Base-by-base conservation (phyloP, 352 stramenopile genomes). In the Blastocystis sp. region DNA sequence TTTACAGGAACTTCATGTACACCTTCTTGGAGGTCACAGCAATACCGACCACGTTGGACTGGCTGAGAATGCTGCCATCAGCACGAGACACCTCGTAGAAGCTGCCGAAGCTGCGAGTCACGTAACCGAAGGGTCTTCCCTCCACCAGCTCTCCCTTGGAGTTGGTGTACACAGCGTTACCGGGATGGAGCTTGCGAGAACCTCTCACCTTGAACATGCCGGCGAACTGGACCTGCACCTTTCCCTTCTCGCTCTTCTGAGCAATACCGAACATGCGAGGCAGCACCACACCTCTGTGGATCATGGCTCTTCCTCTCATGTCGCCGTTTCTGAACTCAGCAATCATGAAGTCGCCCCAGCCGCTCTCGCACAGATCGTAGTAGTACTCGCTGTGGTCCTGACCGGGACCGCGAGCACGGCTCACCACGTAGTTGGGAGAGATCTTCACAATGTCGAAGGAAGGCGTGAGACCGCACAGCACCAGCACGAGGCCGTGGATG, bases 1-100 rank as follows among this genome's bases (percentile, higher is more conserved):
- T 37, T 82, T 82, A 82, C 21, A 60, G 35, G 55, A 69, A 82
- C 62, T 82, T 82, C 59, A 82, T 45, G 62, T 71, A 70, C 24
- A 82, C 39, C 62, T 82, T 70, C n/a, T 67, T 71, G 33, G 35
- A 60, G 21, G 74, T 71, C 16, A 82, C 74, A 33, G 74, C 74
- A 0, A 82, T 35, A 35, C 74, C 74, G 6, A 82, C 74, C 2
- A 71, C 13, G 39, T 82, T 82, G 45, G 9, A 55, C 31, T 71
- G 39, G 3, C 31, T 60, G 66, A 78, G 66, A 26, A 78, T 55
- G 24, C 26, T 55, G n/a, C 37, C 0, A 33, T 78, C 66, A 6
- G 19, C 29, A 4, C 26, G 37, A 31, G 10, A 35, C 19, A 60
- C 2, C 31, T 59, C 55, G 35, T 82, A 82, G 74, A 82, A 82